Conservation (phyloP, 163 green algal species). For the Volvox carteri region DNA sequence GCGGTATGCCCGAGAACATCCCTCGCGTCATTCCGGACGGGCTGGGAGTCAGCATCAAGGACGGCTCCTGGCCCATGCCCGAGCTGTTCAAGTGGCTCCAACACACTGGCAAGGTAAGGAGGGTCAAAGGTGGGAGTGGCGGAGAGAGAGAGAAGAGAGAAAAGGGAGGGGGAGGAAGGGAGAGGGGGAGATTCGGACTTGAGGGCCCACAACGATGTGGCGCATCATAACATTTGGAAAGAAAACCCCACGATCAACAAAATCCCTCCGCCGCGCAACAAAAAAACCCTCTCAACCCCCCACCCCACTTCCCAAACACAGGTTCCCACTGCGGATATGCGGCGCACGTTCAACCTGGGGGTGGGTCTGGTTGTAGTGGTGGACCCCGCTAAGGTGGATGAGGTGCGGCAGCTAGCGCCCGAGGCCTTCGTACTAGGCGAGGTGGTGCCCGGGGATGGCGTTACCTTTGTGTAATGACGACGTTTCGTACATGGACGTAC, state of each 20-base stretch:
- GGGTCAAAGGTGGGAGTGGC: not conserved
- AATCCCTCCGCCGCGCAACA: no score
- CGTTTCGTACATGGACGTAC: no score
- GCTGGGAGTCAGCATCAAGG: conserved; percentile 82
- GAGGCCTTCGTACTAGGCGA: conserved; percentile 82
- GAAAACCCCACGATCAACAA: no score
- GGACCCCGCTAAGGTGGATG: conserved; percentile 69
- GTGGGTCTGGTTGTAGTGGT: conserved; percentile 96
- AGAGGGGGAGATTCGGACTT: no score
- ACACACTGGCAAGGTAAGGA: conserved; percentile 72
- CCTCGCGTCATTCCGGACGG: conserved; percentile 94
- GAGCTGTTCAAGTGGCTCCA: conserved; percentile 92
- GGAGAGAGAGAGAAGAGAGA: not conserved
- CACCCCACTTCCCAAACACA: no score
- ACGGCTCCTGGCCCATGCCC: conserved; percentile 74
- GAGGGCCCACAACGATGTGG: no score
- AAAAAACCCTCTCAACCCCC: no score
- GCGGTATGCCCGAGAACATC: conserved; percentile 98
- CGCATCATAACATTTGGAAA: no score
- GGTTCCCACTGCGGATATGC: conserved; percentile 90
- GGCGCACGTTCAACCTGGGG: conserved; percentile 99
- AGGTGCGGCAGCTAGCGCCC: conserved; percentile 61
- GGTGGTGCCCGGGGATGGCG: conserved; percentile 84
- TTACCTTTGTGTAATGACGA: conserved; percentile 77
- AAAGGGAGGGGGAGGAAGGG: not conserved